Base-by-base conservation (phyloP, 2,329 filamentous ascomycete species). In the Plectosphaerella plurivora region DNA sequence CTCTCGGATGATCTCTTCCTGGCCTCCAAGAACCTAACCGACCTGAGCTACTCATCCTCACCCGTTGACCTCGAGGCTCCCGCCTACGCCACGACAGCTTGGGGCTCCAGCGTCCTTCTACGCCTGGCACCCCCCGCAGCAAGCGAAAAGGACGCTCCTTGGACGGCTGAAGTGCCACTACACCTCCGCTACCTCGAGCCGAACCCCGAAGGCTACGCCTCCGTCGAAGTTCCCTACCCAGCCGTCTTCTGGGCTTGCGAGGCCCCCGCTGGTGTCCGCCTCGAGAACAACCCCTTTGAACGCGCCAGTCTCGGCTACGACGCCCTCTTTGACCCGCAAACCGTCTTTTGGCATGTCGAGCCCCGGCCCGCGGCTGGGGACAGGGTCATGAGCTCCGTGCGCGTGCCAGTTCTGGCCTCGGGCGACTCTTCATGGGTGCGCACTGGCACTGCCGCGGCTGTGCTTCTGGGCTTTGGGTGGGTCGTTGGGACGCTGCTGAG, bases 21-120 rank as follows among this genome's bases (percentile, higher is more conserved):
- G 28, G 69, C 82, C 4, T 92, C 90, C 1, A 91, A 96, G 62
- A 90, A 95, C 63, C 78, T 97, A 18, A 75, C 78, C 3, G 74
- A 81, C 2, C 72, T 95, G 41, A 84, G 79, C 45, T 83, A 87
- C 57, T 79, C 90, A 14, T 84, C 84, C 24, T 81, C 88, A 12
- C 89, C 90, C 18, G 88, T 92, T 7, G 92, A 97, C 60, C 84
- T 97, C 50, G 93, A 97, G 72, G 91, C 91, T 1, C 93, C 93
- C 1, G 87, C 87, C 61, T 97, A 95, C 74, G 83, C 86, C 2
- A 79, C 91, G 28, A 65, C 78, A 7, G 69, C 77, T 33, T 97
- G 93, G 93, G 93, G 93, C 5, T 92, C 88, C 0, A 83, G 80
- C 15, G 76, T 91, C 15, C 77, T 97, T 5, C 70, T 97, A 18